Conservation (phyloP, 2,329 filamentous ascomycete genomes). For the Fusarium falciforme region DNA sequence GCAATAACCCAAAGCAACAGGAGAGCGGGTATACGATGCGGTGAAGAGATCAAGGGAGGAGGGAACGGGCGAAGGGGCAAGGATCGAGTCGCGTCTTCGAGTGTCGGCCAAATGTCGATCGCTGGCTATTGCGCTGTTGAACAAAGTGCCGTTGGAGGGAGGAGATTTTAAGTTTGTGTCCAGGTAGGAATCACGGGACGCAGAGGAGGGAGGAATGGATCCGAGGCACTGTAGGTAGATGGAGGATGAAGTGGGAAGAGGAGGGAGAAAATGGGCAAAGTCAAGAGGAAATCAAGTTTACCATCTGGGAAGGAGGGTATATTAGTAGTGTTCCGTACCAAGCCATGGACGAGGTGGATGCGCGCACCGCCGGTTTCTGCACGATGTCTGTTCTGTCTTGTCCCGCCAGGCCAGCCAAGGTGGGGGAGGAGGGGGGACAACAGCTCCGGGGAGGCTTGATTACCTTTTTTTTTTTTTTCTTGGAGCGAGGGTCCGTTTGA, state of each 20-base stretch:
- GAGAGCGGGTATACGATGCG: slow-evolving; percentile 1
- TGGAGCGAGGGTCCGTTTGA: background rate
- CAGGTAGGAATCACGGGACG: background rate
- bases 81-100: slow-evolving; percentile 12
- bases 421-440: slow-evolving; percentile 13
- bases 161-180: background rate
- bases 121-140: slow-evolving; percentile 2
- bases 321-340: slow-evolving; percentile 17
- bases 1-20: background rate
- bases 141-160: background rate
- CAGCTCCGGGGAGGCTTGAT: slow-evolving; percentile 27
- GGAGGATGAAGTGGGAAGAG: background rate
- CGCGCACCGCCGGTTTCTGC: slow-evolving; percentile 27
- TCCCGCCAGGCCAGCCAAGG: background rate
- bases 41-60: background rate
- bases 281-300: slow-evolving; percentile 20
- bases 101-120: slow-evolving; percentile 30
- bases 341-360: slow-evolving; percentile 13
- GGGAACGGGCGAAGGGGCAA: background rate
- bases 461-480: background rate
- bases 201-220: background rate
- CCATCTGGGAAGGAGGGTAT: slow-evolving; percentile 21
- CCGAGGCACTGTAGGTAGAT: background rate
- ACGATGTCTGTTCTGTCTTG: background rate
- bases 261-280: slow-evolving; percentile 19